Evolutionary conservation across 2,329 filamentous ascomycete genomes (phyloP).

Genomic region (Amesomyces nigricolor): DNA sequence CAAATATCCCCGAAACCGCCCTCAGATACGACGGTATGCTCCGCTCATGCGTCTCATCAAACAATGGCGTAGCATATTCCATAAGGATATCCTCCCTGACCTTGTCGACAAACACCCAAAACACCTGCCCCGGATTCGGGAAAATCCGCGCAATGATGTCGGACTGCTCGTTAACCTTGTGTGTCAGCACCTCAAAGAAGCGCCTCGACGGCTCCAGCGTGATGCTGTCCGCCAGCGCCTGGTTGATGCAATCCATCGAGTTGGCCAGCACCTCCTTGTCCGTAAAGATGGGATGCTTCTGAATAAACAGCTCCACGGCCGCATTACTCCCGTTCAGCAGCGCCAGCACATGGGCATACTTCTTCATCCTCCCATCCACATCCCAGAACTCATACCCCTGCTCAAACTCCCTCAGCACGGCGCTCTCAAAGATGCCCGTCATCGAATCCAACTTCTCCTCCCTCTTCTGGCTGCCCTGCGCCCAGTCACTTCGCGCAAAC

Average conservation of each 20-base stretch:
- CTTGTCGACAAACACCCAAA: constrained; percentile 74
- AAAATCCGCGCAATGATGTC: constrained; percentile 79
- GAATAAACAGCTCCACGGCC: constrained; percentile 78
- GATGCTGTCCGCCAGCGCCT: constrained; percentile 58
- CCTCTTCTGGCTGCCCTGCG: constrained; percentile 65
- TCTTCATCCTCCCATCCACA: constrained; percentile 79
- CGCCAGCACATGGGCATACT: constrained; percentile 81
- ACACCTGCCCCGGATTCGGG: constrained; percentile 61
- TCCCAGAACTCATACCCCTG: constrained; percentile 87
- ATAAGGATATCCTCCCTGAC: constrained; percentile 77
- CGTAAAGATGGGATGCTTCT: constrained; percentile 79
- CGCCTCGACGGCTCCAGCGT: constrained; percentile 71
- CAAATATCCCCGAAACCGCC: constrained; percentile 81
- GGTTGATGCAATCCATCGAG: constrained; percentile 75
- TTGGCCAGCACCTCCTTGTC: constrained; percentile 66
- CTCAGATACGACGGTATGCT: constrained; percentile 74
- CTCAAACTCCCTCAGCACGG: constrained; percentile 85
- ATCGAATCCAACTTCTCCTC: constrained; percentile 69
- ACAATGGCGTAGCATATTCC: constrained; percentile 78
- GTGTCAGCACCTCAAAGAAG: constrained; percentile 72
- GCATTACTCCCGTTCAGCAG: constrained; percentile 74
- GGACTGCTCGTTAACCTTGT: constrained; percentile 75
- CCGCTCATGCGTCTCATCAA: constrained; percentile 78
- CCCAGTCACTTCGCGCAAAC: constrained; percentile 77
- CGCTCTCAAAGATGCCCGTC: constrained; percentile 80